Conservation (phyloP, 2,329 filamentous ascomycete species). For the Alternaria ventricosa region DNA sequence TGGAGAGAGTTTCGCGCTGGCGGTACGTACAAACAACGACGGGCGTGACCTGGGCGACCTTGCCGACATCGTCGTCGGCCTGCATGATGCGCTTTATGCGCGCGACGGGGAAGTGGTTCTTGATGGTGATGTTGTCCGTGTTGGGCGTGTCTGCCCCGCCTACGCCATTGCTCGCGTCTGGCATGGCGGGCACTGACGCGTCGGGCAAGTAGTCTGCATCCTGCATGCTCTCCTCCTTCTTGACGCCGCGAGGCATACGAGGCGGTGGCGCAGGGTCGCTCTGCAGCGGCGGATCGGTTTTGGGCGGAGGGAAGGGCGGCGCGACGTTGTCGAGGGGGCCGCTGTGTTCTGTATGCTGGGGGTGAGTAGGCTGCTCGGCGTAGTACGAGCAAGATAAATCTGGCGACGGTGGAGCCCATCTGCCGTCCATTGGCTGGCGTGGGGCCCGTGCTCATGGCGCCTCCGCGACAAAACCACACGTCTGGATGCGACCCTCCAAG, state of each 20-base stretch:
- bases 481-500: not conserved
- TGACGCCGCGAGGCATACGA: slow-evolving; percentile 39
- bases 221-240: slow-evolving; percentile 38
- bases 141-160: slow-evolving; percentile 34
- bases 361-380: slow-evolving; percentile 48
- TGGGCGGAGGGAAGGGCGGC: slow-evolving; percentile 14
- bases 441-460: not conserved
- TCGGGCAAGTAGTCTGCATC: slow-evolving; percentile 47
- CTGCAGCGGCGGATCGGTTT: slow-evolving; percentile 11
- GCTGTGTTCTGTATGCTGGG: slow-evolving; percentile 48
- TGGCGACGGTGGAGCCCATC: slow-evolving; percentile 52
- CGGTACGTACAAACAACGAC: slow-evolving; percentile 78
- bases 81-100: slow-evolving; percentile 99
- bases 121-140: slow-evolving; percentile 72
- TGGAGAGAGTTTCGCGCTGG: not conserved
- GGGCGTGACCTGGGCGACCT: slow-evolving; percentile 96
- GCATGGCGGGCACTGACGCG: slow-evolving; percentile 35
- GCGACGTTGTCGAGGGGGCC: slow-evolving; percentile 42
- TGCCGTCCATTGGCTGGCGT: slow-evolving; percentile 34
- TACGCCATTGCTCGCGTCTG: slow-evolving; percentile 26
- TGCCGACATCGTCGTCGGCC: slow-evolving; percentile 96
- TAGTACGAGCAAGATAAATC: slow-evolving; percentile 57
- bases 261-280: slow-evolving; percentile 18
- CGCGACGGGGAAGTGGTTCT: slow-evolving; percentile 95
- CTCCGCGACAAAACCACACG: slow-evolving; percentile 2